These are phyloP conservation scores for Gossypium stocksii DNA, from an alignment of 345 rosid species.

Conservation along the genomic window DNA sequence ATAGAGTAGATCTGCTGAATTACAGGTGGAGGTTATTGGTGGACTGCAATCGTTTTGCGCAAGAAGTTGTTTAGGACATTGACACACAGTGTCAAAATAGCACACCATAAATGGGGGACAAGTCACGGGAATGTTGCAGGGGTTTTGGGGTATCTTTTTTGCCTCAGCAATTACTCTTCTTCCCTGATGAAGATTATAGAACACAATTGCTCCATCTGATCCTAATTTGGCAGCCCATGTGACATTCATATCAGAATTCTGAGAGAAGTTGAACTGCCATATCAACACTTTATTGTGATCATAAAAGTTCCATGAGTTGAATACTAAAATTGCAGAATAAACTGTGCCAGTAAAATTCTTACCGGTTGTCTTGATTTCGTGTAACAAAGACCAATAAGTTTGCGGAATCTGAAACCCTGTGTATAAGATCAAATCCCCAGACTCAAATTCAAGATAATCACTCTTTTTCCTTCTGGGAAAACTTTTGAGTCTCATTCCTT, in stretches of 20 bases:
- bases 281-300: conserved; percentile 30
- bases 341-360: conserved; percentile 27
- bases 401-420: conserved; percentile 41
- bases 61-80: conserved; percentile 28
- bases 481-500: conserved; percentile 31
- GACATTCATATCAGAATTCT: conserved; percentile 28
- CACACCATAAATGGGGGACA: conserved; percentile 35
- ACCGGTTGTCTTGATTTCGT: conserved; percentile 28
- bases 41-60: conserved; percentile 25
- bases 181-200: conserved; percentile 32
- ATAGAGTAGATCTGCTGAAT: conserved; percentile 20
- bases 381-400: conserved; percentile 44
- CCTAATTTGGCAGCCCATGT: conserved; percentile 41
- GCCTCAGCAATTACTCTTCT: conserved; percentile 21
- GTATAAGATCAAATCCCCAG: conserved; percentile 45
- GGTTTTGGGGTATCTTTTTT: conserved; percentile 33
- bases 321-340: conserved; percentile 29
- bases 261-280: conserved; percentile 36
- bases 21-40: conserved; percentile 27
- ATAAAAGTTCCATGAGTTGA: conserved; percentile 52
- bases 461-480: conserved; percentile 20
- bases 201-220: conserved; percentile 31
- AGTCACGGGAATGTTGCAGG: conserved; percentile 39
- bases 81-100: conserved; percentile 30
- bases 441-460: conserved; percentile 30